Base-by-base conservation (phyloP, 1,139 yeast genomes). In the Casaregolazyma suthepensis region DNA sequence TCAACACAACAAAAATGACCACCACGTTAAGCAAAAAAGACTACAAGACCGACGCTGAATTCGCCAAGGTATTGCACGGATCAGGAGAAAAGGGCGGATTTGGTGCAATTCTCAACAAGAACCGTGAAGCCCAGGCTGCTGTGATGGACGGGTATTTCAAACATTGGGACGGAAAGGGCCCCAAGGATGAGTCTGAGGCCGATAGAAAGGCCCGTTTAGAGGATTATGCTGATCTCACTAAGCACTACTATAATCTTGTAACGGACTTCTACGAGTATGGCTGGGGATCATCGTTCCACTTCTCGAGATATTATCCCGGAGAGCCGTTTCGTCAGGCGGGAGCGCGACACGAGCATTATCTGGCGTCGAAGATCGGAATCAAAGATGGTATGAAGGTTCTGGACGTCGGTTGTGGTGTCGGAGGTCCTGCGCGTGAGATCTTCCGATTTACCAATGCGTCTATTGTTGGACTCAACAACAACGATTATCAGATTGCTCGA, bases 221-320 rank as follows among this genome's bases (percentile, higher is more conserved):
- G 19, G 61, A 59, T 71, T 93, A 93, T 75, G 87, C 96, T 56
- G 83, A 86, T 64, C 81, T 90, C 65, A 93, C 99, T 55, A 93
- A 88, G 71, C 96, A 94, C 68, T 93, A 90, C 79, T 93, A 93
- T 77, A 93, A 93, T 76, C 82, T 93, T 69, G 98, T 89, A 53
- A 91, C 99, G 43, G 99, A 93, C 72, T 88, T 80, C 64, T 93
- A 93, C 77, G 99, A 93, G 76, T 93, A 93, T 72, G 99, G 99
- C 48, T 93, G 99, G 99, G 99, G 99, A 59, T 81, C 96, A 22
- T 88, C 96, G n/a, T 93, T 93, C 88, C 99, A 93, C 73, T 93
- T 93, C 71, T 88, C 96, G 46, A 82, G 96, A 65, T 93, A 85
- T 76, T 91, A 88, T 78, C 79, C 78, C 68, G 98, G 97, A 58